Conservation (phyloP, 1,284 basidiomycete genomes). For the Cystobasidium slooffiae region DNA sequence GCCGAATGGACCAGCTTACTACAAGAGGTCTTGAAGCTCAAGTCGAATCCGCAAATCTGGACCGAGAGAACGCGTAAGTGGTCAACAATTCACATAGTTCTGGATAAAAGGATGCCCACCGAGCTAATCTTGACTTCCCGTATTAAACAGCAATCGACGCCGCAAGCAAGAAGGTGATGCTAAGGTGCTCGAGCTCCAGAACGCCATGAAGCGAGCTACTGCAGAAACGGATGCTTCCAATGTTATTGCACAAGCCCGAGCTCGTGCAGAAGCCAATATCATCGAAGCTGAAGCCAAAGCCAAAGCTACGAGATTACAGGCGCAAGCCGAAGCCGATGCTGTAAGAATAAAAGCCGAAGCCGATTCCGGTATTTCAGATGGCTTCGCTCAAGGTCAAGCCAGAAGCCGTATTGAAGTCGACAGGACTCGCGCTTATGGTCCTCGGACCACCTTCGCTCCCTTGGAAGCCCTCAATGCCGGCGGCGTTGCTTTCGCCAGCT, state of each 20-base stretch:
- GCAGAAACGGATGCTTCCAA: conserved; percentile 70
- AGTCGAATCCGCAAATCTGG: conserved; percentile 69
- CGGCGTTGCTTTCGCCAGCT: conserved; percentile 25
- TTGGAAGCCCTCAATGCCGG: conserved; percentile 59
- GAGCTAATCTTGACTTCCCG: conserved; percentile 61
- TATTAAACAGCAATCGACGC: conserved; percentile 66
- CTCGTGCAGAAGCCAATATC: conserved; percentile 40
- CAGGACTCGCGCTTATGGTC: conserved; percentile 68
- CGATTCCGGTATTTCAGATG: conserved; percentile 66
- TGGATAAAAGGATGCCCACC: not conserved
- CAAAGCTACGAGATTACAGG: conserved; percentile 70
- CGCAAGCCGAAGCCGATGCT: conserved; percentile 73
- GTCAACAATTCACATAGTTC: not conserved
- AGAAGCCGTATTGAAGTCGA: conserved; percentile 68
- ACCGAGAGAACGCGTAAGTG: conserved; percentile 35
- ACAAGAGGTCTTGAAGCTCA: conserved; percentile 78
- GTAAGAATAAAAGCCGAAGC: conserved; percentile 68
- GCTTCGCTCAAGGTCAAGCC: conserved; percentile 75
- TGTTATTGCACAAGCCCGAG: conserved; percentile 67
- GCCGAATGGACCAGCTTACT: conserved; percentile 79
- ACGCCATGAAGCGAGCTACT: conserved; percentile 61
- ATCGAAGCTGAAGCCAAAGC: conserved; percentile 61
- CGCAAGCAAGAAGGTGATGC: conserved; percentile 74
- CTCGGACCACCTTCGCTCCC: conserved; percentile 72
- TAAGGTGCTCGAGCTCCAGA: conserved; percentile 43